Base-by-base conservation (phyloP, 257 asterid genomes). In the Ehretia macrophylla region DNA sequence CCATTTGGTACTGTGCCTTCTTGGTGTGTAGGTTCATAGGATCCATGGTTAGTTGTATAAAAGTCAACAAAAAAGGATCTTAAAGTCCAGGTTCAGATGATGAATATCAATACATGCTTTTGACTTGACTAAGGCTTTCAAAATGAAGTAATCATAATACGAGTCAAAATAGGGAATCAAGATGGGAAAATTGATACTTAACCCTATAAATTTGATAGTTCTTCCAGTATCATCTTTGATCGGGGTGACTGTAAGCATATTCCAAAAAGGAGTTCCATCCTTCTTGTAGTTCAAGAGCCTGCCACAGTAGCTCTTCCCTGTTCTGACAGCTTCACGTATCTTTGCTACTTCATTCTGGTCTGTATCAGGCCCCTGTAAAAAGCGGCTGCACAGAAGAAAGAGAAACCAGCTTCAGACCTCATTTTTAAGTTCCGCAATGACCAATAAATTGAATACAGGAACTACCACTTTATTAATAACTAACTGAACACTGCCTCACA, bases 201-300 rank as follows among this genome's bases (percentile, higher is more conserved):
- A 87, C 99, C 99, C 99, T 14, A 92, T 92, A 56, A 82, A 88
- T 75, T 92, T 92, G 74, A 92, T 95, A 19, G 81, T 77, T 72
- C 83, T 81, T n/a, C 96, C 97, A 23, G 59, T 75, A 69, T 88
- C 97, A 72, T 92, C 96, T 70, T 92, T 92, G 69, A 92, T 92
- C 14, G 99, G 99, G 5, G 99, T 68, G 71, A 92, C 88, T 0
- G 99, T 92, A 58, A 92, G 95, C 21, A 92, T 83, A 69, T 92
- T 92, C 99, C 99, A 92, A 64, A 92, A 88, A 32, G 99, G 90
- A 12, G 97, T 79, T n/a, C 97, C 97, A 65, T 92, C 99, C 27
- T 92, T 92, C 83, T 92, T 92, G 79, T 92, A 92, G 60, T 92
- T 92, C 20, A 88, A 84, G 69, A 92, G 66, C 67, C 99, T 84